Conservation (phyloP, 169 alveolate species). For the Plasmodium inui region DNA sequence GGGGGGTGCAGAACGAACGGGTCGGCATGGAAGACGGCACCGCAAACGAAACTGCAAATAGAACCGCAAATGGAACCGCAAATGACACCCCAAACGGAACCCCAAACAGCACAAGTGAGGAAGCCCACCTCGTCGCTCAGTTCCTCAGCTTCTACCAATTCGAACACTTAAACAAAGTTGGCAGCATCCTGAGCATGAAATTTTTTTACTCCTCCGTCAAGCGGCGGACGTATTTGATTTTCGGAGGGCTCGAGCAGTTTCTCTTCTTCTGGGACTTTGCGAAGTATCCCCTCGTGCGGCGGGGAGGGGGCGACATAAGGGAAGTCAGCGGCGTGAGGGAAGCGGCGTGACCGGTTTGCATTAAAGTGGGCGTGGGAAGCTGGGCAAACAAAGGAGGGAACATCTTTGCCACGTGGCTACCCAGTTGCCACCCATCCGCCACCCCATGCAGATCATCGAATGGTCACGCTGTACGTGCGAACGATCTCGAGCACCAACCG, state of each 20-base stretch:
- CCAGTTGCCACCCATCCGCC: not conserved
- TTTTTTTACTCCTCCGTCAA: slow-evolving; percentile 46
- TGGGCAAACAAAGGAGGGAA: not conserved
- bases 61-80: not conserved
- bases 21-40: not conserved
- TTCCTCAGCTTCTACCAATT: slow-evolving; percentile 47
- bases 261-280: slow-evolving; percentile 64
- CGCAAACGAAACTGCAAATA: not conserved
- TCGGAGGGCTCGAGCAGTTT: slow-evolving; percentile 71
- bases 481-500: slow-evolving; percentile 13
- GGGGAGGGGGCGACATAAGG: not conserved
- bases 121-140: slow-evolving; percentile 38
- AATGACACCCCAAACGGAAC: not conserved
- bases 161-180: slow-evolving; percentile 61
- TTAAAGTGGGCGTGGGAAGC: not conserved
- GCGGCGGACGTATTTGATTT: slow-evolving; percentile 34
- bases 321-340: not conserved
- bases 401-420: not conserved
- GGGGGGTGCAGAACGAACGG: not conserved
- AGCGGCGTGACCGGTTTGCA: not conserved
- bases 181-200: slow-evolving; percentile 69
- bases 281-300: slow-evolving; percentile 42
- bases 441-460: slow-evolving; percentile 9
- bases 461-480: slow-evolving; percentile 6
- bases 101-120: not conserved